These are phyloP conservation scores for Aleurites moluccanus DNA, from an alignment of 441 rosid genomes.

Conservation along the genomic window DNA sequence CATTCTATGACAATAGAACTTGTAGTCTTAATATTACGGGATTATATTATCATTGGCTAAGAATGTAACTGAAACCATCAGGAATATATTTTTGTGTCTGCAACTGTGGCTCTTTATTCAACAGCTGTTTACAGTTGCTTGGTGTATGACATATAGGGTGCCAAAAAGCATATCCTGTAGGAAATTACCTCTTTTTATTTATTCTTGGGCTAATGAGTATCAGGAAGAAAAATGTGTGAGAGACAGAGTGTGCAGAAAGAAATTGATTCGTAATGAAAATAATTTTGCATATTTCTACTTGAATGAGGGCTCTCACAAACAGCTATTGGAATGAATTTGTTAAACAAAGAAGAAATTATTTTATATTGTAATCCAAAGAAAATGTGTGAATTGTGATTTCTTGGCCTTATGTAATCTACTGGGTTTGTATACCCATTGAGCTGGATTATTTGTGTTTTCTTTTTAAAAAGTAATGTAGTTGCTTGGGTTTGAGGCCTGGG, in stretches of 20 bases:
- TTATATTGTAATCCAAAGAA: too few species aligned
- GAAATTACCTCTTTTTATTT: neutral
- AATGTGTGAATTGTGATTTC: neutral
- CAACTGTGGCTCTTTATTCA: too few species aligned
- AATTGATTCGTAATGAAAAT: neutral
- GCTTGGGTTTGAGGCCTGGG: neutral
- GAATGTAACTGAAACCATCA: too few species aligned
- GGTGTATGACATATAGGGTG: neutral
- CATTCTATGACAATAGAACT: neutral
- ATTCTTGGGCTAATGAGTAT: neutral
- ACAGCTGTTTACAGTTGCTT: neutral
- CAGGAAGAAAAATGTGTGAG: neutral
- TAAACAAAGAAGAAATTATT: neutral
- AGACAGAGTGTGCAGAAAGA: neutral
- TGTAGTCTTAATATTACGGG: neutral
- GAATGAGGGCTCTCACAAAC: neutral
- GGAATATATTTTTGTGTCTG: too few species aligned
- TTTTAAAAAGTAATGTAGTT: neutral
- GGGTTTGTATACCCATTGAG: neutral
- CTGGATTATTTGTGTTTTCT: neutral
- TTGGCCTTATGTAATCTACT: neutral
- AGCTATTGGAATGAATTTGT: conserved; percentile 4
- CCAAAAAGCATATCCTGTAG: neutral
- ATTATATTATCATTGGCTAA: conserved; percentile 1
- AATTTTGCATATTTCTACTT: conserved; percentile 1